phyloP scores from a whole-genome alignment of 768 basidiomycete genomes.

The Termitomyces titanicus region DNA sequence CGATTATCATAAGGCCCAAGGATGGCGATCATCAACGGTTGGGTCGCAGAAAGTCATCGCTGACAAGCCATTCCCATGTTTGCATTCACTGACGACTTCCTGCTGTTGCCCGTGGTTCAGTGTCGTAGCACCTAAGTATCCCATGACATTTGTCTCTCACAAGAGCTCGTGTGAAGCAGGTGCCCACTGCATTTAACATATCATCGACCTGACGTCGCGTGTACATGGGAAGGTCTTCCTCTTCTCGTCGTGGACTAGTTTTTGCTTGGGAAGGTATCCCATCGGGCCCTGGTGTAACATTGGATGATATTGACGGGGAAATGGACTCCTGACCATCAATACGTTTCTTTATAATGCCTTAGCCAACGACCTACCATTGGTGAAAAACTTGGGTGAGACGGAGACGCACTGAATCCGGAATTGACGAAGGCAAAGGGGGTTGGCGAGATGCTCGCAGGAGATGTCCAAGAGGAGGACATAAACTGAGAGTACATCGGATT shows the following conservation, averaged over 20 bases:
- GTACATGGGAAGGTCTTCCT: neutral
- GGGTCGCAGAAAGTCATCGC: no score
- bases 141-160: neutral
- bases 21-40: no score
- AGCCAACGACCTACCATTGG: neutral
- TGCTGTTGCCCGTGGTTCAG: neutral
- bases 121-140: no score
- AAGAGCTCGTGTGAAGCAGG: neutral
- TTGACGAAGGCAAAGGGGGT: no score
- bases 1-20: no score
- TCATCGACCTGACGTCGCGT: neutral
- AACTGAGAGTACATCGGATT: neutral
- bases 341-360: neutral
- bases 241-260: neutral
- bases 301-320: neutral
- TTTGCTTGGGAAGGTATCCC: no score
- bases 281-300: neutral
- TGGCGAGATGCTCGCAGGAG: neutral
- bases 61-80: no score
- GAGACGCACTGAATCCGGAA: neutral
- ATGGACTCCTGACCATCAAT: neutral
- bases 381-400: no score
- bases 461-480: no score
- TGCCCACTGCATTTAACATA: neutral
- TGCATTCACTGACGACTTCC: neutral